These are phyloP conservation scores for Tuber aestivum DNA, from an alignment of 495 filamentous ascomycete species.

Conservation along the genomic window DNA sequence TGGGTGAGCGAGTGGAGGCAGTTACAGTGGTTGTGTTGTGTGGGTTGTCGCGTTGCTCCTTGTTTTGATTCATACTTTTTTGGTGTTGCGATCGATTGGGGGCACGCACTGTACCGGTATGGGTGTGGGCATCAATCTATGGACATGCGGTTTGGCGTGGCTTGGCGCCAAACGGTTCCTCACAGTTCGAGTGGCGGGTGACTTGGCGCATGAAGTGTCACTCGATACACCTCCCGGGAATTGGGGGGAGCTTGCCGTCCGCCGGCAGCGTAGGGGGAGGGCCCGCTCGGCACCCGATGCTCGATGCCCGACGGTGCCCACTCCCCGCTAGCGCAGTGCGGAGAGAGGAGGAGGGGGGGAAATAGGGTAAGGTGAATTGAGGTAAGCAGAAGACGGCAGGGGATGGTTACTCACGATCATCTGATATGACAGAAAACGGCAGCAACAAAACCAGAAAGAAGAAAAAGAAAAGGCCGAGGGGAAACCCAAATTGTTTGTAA, in stretches of 20 bases:
- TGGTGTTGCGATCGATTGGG: not conserved
- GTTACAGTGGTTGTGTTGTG: not conserved
- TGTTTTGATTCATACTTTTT: not conserved
- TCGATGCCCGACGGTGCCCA: not conserved
- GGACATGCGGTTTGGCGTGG: not conserved
- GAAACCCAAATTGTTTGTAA: not conserved
- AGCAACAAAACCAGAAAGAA: not conserved
- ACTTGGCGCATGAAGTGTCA: not conserved
- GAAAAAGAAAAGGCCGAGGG: not conserved
- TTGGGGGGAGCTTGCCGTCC: not conserved
- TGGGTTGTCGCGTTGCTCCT: slow-evolving; percentile 5
- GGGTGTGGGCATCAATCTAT: not conserved
- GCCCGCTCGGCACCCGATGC: not conserved
- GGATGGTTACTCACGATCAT: not conserved
- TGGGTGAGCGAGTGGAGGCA: not conserved
- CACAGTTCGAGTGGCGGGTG: not conserved
- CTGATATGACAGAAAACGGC: not conserved
- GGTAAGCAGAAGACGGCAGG: not conserved
- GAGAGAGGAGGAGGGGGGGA: not conserved
- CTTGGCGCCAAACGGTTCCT: not conserved
- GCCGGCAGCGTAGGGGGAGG: not conserved
- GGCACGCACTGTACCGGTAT: not conserved
- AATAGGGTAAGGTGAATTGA: not conserved
- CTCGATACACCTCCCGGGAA: not conserved
- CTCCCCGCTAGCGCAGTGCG: not conserved